Evolutionary conservation across 2,329 filamentous ascomycete genomes (phyloP), one percentile per base, ranked within the genome.

Genomic region (Fragosphaeria purpurea): DNA sequence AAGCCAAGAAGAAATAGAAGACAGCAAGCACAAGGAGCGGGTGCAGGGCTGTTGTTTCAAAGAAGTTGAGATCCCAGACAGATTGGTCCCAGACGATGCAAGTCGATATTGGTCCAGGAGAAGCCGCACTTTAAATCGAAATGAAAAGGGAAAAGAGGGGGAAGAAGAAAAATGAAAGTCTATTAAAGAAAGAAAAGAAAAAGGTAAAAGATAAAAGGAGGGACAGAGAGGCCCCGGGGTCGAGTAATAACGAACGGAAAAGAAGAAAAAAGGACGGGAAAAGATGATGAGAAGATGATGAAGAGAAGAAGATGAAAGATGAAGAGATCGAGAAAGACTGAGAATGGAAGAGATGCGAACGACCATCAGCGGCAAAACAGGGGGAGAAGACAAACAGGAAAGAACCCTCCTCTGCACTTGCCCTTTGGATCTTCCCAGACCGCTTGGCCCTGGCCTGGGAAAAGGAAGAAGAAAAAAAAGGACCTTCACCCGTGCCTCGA

Each of bases 101-200:
- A 22, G 43, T 37, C 39, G 48, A 50, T 50, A 42, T 46, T 46
- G 48, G 43, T 43, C 34, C 13, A 32, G 38, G 47, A 30, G 11
- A 22, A 22, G 22, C 22, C 22, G 22, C 22, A 22, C 22, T 22
- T 22, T 22, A 22, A 22, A 22, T 22, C 22, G 22, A 22, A 22
- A 22, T 22, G 22, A 22, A 22, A 22, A 22, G 22, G 22, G 22
- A 22, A 22, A 22, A 22, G 22, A 22, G 22, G 22, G 22, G 22
- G 22, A 22, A 22, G 22, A 22, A 22, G 22, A 22, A 22, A 22
- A 22, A 22, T 22, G 22, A 22, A 22, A 22, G 22, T 22, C 22
- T 22, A 22, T 22, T 22, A 22, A 22, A 22, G 22, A 22, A 22
- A 22, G 22, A 22, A 22, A 22, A 22, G 22, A 22, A 22, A 22